Evolutionary conservation across 2,329 filamentous ascomycete genomes (phyloP).

Genomic region (Pestalotiopsis sp.): DNA sequence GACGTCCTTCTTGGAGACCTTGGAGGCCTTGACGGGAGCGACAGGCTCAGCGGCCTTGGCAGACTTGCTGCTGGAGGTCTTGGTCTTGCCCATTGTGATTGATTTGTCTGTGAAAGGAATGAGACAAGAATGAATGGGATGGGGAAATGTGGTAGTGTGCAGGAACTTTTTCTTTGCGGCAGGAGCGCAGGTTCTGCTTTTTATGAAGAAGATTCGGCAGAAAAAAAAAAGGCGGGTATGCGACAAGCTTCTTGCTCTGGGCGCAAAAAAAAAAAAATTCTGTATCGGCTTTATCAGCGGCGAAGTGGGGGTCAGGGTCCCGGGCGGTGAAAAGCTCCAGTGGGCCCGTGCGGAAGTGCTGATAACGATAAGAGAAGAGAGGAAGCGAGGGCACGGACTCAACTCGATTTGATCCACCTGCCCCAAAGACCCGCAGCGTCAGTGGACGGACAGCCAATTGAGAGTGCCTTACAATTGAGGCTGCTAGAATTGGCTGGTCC

Average conservation of each 20-base stretch:
- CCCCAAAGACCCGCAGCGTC: background rate
- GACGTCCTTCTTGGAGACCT: slow-evolving; percentile 71
- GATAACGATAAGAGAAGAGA: slow-evolving; percentile 13
- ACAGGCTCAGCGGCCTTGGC: slow-evolving; percentile 54
- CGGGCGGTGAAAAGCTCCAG: slow-evolving; percentile 14
- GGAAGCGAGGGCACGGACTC: background rate
- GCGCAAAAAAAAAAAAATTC: slow-evolving; percentile 13
- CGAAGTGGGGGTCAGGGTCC: slow-evolving; percentile 11
- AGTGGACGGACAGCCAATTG: background rate
- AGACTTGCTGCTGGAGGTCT: slow-evolving; percentile 60
- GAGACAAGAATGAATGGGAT: slow-evolving; percentile 17
- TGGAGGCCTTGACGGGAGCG: slow-evolving; percentile 64
- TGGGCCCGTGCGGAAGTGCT: background rate
- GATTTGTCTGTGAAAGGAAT: slow-evolving; percentile 20
- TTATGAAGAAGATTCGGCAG: background rate
- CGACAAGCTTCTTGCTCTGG: background rate
- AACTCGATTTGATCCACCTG: background rate
- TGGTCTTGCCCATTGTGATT: slow-evolving; percentile 66
- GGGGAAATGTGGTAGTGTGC: slow-evolving; percentile 18
- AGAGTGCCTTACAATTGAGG: slow-evolving; percentile 10
- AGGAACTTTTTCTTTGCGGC: background rate
- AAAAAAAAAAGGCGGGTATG: slow-evolving; percentile 20
- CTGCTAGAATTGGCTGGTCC: slow-evolving; percentile 4
- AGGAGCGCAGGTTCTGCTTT: background rate
- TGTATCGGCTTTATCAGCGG: slow-evolving; percentile 7